These are phyloP conservation scores for Pichia gijzeniarum DNA, from an alignment of 805 yeast species.

Conservation along the genomic window DNA sequence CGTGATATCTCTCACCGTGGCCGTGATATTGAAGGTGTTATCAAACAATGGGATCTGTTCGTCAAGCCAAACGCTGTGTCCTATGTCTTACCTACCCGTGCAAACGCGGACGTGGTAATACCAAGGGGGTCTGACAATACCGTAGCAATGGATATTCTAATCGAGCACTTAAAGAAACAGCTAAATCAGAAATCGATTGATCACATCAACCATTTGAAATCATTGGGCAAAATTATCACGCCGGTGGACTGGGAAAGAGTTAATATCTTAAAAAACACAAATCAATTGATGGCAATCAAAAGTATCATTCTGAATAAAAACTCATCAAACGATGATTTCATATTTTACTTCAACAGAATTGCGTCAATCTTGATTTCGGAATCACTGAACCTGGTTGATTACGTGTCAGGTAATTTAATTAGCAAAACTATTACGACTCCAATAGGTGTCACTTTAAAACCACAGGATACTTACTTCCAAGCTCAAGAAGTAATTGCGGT, in stretches of 20 bases:
- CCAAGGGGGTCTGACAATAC: constrained; percentile 84
- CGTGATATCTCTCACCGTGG: constrained; percentile 86
- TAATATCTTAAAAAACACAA: constrained; percentile 39
- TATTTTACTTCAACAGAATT: constrained; percentile 81
- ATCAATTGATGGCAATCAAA: constrained; percentile 67
- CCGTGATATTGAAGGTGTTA: constrained; percentile 73
- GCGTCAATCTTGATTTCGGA: constrained; percentile 60
- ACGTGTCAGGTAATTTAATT: constrained; percentile 19
- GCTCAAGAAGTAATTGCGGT: constrained; percentile 58
- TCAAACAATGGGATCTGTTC: constrained; percentile 82
- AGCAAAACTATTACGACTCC: constrained; percentile 35
- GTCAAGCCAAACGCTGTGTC: constrained; percentile 90
- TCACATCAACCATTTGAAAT: constrained; percentile 60
- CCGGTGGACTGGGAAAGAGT: constrained; percentile 31
- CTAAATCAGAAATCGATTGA: constrained; percentile 54
- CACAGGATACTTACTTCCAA: constrained; percentile 27
- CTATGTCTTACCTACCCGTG: constrained; percentile 68
- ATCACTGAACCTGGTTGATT: constrained; percentile 58
- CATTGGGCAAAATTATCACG: constrained; percentile 41
- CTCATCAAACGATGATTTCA: constrained; percentile 67
- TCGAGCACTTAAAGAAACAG: constrained; percentile 72
- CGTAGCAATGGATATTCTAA: constrained; percentile 73
- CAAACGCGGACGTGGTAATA: constrained; percentile 77
- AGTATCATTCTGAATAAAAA: constrained; percentile 55
- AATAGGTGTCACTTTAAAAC: constrained; percentile 21